Conservation (phyloP, 1,139 yeast genomes). For the Magnusiomyces clavatus region DNA sequence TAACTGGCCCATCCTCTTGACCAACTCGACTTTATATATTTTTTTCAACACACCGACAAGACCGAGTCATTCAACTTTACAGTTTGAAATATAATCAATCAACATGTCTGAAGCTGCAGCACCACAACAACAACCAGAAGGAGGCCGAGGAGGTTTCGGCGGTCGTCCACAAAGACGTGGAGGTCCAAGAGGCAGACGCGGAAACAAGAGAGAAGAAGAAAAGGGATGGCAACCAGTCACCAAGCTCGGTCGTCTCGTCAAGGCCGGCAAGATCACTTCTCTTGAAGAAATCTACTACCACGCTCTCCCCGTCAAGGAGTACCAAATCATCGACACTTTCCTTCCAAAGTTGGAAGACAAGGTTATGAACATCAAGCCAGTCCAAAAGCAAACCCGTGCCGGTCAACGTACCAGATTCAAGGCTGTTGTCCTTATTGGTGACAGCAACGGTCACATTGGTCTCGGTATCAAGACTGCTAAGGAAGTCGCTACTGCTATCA, state of each 20-base stretch:
- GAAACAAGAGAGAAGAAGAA: conserved; percentile 67
- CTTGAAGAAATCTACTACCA: conserved; percentile 98
- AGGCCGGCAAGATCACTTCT: conserved; percentile 95
- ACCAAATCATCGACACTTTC: conserved; percentile 95
- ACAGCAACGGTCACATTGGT: conserved; percentile 99
- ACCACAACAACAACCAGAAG: not conserved
- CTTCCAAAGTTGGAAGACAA: conserved; percentile 96
- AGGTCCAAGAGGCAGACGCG: conserved; percentile 65
- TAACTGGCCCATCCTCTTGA: too few species aligned
- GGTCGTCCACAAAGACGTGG: conserved; percentile 35
- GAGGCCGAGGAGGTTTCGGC: conserved; percentile 24
- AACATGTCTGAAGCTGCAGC: conserved; percentile 1
- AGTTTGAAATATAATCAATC: too few species aligned
- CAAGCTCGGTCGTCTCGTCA: conserved; percentile 99
- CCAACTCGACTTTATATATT: too few species aligned
- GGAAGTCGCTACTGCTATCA: conserved; percentile 99
- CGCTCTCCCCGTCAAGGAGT: conserved; percentile 99
- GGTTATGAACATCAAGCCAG: conserved; percentile 99
- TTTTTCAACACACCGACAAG: too few species aligned
- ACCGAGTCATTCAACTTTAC: too few species aligned
- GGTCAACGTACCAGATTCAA: conserved; percentile 99
- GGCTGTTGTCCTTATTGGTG: conserved; percentile 99
- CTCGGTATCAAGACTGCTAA: conserved; percentile 99
- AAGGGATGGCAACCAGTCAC: conserved; percentile 99
- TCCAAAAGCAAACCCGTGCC: conserved; percentile 99